These are phyloP conservation scores for Cercis canadensis DNA, from an alignment of 306 rosid genomes.

Conservation along the genomic window DNA sequence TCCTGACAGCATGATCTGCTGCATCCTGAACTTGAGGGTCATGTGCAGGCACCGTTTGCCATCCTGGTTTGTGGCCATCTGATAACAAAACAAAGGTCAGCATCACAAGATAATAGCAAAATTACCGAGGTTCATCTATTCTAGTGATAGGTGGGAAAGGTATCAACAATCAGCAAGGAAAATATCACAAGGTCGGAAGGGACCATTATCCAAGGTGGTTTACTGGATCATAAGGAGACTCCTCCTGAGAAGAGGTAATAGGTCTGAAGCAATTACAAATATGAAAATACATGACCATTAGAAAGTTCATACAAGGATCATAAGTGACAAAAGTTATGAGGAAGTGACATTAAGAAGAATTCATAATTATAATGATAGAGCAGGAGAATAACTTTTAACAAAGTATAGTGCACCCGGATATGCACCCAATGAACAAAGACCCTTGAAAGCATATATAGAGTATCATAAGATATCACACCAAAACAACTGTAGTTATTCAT, in stretches of 20 bases:
- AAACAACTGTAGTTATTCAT: neutral
- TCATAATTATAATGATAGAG: neutral
- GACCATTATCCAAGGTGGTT: neutral
- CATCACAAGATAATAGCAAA: conserved; percentile 23
- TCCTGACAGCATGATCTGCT: conserved; percentile 71
- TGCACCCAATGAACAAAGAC: too few relatives aligned
- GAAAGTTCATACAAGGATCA: too few relatives aligned
- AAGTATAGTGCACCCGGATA: too few relatives aligned
- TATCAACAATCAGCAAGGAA: conserved; percentile 8
- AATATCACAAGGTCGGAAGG: conserved; percentile 6
- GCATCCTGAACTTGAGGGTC: conserved; percentile 88
- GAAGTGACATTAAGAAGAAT: too few relatives aligned
- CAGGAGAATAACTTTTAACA: neutral
- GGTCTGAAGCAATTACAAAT: too few relatives aligned
- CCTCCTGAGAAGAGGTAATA: too few relatives aligned
- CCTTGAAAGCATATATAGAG: neutral
- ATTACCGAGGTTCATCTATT: neutral
- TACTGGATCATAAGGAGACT: neutral
- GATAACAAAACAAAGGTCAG: conserved; percentile 32
- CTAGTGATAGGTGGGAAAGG: conserved; percentile 13
- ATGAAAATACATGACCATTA: too few relatives aligned
- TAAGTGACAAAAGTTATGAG: too few relatives aligned
- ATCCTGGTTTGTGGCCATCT: conserved; percentile 66
- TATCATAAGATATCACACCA: neutral
- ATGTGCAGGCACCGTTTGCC: conserved; percentile 65